Evolutionary conservation across 352 stramenopile genomes (phyloP).

Genomic region (Phytopythium ostracodes): DNA sequence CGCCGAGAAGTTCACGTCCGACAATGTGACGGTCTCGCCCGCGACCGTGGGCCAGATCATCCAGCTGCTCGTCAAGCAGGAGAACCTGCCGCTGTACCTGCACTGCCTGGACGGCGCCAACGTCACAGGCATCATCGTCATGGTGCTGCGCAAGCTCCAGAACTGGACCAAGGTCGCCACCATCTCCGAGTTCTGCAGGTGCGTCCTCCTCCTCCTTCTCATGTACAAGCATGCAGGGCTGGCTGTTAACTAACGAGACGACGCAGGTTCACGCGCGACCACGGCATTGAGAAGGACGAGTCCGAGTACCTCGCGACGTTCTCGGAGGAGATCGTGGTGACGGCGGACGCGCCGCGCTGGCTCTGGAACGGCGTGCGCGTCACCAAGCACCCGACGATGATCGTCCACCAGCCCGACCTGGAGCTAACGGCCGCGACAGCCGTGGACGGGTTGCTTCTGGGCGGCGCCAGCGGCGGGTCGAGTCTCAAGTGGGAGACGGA

Average conservation of each 20-base stretch:
- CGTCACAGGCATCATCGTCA: constrained; percentile 84
- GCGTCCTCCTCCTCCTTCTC: neutral
- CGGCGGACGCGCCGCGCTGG: constrained; percentile 67
- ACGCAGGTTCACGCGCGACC: constrained; percentile 77
- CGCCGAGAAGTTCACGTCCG: constrained; percentile 85
- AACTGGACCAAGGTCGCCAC: constrained; percentile 87
- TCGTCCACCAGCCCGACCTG: constrained; percentile 75
- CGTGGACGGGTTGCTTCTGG: constrained; percentile 22
- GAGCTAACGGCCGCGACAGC: constrained; percentile 31
- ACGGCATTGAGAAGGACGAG: constrained; percentile 85
- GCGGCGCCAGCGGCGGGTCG: constrained; percentile 28
- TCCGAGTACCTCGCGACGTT: constrained; percentile 80
- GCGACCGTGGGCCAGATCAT: constrained; percentile 72
- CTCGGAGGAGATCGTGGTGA: constrained; percentile 81
- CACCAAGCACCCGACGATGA: constrained; percentile 84
- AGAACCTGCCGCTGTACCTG: constrained; percentile 81
- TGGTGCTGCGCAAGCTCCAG: constrained; percentile 85
- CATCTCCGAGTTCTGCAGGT: constrained; percentile 79
- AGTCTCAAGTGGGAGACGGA: constrained; percentile 75
- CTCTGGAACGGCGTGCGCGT: constrained; percentile 84
- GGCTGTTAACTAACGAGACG: neutral
- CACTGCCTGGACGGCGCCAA: constrained; percentile 87
- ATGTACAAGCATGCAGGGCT: neutral
- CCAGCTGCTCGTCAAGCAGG: constrained; percentile 70
- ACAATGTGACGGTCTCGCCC: constrained; percentile 82